These are phyloP conservation scores for Barnettozyma vustinii DNA, from an alignment of 805 yeast species.

Conservation along the genomic window DNA sequence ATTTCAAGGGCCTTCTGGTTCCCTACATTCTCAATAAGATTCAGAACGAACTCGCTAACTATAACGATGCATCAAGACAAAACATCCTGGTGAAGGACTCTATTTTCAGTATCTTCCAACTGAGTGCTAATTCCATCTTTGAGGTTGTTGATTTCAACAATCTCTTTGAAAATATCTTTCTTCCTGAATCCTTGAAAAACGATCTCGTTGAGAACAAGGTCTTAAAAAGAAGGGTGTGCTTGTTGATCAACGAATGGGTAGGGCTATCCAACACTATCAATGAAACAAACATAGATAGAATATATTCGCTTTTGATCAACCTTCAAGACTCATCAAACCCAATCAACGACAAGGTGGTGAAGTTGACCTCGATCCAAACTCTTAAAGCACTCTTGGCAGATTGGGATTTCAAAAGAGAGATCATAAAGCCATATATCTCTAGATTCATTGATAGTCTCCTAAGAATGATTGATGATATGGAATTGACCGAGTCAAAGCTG, in stretches of 20 bases:
- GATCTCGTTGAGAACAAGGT: constrained; percentile 50
- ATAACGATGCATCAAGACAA: constrained; percentile 30
- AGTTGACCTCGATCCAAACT: constrained; percentile 66
- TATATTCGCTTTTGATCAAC: constrained; percentile 52
- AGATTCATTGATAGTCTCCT: constrained; percentile 46
- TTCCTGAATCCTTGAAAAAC: constrained; percentile 53
- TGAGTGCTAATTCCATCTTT: constrained; percentile 61
- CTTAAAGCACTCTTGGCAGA: constrained; percentile 70
- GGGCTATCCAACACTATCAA: constrained; percentile 49
- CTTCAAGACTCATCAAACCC: constrained; percentile 42
- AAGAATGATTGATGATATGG: constrained; percentile 42
- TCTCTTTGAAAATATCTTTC: constrained; percentile 49
- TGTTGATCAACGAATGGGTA: constrained; percentile 79
- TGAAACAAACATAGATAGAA: constrained; percentile 46
- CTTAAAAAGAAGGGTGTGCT: constrained; percentile 69
- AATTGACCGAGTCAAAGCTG: constrained; percentile 71
- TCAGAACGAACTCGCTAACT: constrained; percentile 31
- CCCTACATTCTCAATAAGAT: constrained; percentile 58
- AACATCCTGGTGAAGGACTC: constrained; percentile 73
- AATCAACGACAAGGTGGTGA: constrained; percentile 73
- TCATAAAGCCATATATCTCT: constrained; percentile 60
- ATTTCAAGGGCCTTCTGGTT: constrained; percentile 51
- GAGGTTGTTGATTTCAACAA: constrained; percentile 65
- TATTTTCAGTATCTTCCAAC: constrained; percentile 75
- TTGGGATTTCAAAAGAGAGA: constrained; percentile 73